Percentiles rank a stretch among this genome's conserved stretches.
phyloP scores from a whole-genome alignment of 23 red algal species.

The Gracilaria caudata region DNA sequence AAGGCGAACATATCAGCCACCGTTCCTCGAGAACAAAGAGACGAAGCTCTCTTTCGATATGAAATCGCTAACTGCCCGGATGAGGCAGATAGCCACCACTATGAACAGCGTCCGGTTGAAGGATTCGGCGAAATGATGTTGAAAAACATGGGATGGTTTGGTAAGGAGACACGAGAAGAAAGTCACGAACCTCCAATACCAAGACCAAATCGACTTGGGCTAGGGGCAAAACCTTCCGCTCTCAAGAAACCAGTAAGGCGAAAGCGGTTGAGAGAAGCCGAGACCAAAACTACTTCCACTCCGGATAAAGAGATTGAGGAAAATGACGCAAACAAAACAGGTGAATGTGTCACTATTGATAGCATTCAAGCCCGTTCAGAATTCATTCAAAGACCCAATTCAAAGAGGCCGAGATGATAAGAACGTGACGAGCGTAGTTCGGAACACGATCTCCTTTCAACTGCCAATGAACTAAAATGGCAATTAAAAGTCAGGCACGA shows the following conservation, averaged over 20 bases:
- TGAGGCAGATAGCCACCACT: slow-evolving; percentile 3
- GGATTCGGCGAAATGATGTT: slow-evolving; percentile 71
- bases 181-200: slow-evolving; percentile 1
- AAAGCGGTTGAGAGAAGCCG: neutral
- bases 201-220: slow-evolving; percentile 40
- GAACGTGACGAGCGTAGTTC: neutral
- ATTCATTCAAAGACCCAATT: neutral
- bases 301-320: neutral
- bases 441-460: neutral
- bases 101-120: slow-evolving; percentile 45
- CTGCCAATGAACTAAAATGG: neutral
- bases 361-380: neutral
- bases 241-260: neutral
- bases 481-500: too few relatives aligned
- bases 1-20: neutral
- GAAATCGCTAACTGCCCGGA: slow-evolving; percentile 51
- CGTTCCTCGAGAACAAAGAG: neutral
- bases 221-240: slow-evolving; percentile 37
- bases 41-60: slow-evolving; percentile 49
- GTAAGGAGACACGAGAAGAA: neutral
- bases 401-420: neutral
- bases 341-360: slow-evolving; percentile 8
- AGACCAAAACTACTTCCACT: neutral
- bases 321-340: neutral
- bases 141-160: slow-evolving; percentile 65